Percentiles rank a stretch among this genome's conserved stretches.
Evolutionary conservation across 2,329 filamentous ascomycete genomes (phyloP).

Genomic region (Didymella lethalis): DNA sequence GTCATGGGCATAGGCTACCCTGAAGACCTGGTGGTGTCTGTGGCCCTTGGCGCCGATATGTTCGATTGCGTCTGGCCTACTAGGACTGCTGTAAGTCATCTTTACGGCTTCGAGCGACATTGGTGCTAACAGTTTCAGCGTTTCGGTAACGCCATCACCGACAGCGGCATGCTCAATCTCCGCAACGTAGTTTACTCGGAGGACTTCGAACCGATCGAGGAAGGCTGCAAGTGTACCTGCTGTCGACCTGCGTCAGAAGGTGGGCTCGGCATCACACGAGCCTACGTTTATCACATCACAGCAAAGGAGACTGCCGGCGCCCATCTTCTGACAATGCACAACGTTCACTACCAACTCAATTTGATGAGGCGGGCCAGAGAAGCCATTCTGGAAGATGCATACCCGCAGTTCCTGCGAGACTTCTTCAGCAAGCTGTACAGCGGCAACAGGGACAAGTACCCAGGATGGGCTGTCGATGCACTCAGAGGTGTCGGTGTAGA

Average conservation of each 20-base stretch:
- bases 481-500: conserved; percentile 77
- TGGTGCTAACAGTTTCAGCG: conserved; percentile 55
- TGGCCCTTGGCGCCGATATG: conserved; percentile 97
- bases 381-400: conserved; percentile 81
- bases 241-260: conserved; percentile 73
- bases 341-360: conserved; percentile 89
- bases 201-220: conserved; percentile 85
- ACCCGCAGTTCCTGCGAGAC: conserved; percentile 75
- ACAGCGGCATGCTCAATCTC: conserved; percentile 81
- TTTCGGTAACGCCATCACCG: conserved; percentile 93
- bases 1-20: conserved; percentile 99
- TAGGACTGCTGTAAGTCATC: conserved; percentile 73
- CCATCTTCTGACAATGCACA: conserved; percentile 87
- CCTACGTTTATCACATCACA: conserved; percentile 89
- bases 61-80: conserved; percentile 99
- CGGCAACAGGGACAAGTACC: conserved; percentile 69
- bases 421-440: conserved; percentile 82
- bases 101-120: neutral
- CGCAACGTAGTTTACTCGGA: conserved; percentile 76
- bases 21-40: conserved; percentile 91
- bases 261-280: conserved; percentile 81
- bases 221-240: conserved; percentile 80
- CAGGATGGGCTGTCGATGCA: conserved; percentile 84
- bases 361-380: conserved; percentile 79
- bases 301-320: conserved; percentile 96